Conservation (phyloP, 148 eudicot species). For the Talinum fruticosum region DNA sequence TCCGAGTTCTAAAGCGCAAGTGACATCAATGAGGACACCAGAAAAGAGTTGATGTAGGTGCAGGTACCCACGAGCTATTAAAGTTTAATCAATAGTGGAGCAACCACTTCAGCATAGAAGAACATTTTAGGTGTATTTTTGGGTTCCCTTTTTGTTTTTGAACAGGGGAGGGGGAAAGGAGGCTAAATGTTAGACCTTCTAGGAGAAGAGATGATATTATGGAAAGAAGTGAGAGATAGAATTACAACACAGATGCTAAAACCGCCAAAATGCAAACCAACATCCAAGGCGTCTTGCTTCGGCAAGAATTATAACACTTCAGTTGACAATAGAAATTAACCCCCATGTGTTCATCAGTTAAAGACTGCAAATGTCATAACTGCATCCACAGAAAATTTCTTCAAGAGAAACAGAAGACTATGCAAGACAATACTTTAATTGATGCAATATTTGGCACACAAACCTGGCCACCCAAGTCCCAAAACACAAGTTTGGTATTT, state of each 20-base stretch:
- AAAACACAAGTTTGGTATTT: constrained; percentile 85
- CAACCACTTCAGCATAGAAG: background rate
- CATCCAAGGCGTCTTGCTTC: background rate
- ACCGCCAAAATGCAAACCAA: background rate
- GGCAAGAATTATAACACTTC: background rate
- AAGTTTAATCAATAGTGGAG: background rate
- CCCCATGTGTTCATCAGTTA: background rate
- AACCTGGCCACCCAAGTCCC: constrained; percentile 99
- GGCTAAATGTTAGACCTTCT: background rate
- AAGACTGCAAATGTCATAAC: background rate
- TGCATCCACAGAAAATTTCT: background rate
- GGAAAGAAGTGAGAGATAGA: background rate
- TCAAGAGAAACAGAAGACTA: background rate
- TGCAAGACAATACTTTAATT: background rate
- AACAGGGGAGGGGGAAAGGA: background rate
- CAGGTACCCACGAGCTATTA: background rate
- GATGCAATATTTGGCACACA: constrained; percentile 9
- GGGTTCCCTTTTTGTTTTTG: no score
- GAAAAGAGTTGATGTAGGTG: background rate
- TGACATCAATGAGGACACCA: background rate
- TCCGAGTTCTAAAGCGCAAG: background rate
- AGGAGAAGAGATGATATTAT: background rate
- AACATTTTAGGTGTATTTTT: background rate
- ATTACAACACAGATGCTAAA: background rate
- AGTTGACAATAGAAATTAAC: background rate